Base-by-base conservation (phyloP, 2,329 filamentous ascomycete species). In the Xylariaceae sp. region DNA sequence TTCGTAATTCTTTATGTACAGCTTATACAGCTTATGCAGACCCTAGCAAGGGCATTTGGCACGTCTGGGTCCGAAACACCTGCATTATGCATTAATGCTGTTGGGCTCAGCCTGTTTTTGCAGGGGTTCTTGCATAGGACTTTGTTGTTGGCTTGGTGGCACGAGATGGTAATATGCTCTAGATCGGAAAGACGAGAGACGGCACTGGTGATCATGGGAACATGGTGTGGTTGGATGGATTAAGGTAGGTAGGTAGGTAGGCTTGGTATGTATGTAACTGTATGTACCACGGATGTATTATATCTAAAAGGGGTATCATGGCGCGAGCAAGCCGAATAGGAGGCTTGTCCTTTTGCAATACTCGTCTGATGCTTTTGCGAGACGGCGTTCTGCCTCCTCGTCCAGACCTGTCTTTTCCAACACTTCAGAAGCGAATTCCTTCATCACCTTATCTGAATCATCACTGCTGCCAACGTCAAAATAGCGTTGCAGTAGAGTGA, bases 341-440 rank as follows among this genome's bases (percentile, higher is more conserved):
- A 97, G 74, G 72, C 83, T 87, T 9, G 89, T 94, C 68, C 88
- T 85, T 76, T 88, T 90, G 85, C 90, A 94, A 73, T 94, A 95
- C 55, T 92, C 90, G 51, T 80, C 77, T 4, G 90, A 84, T 13
- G 80, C 77, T 73, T 87, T 88, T 65, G 71, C 73, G 44, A 95
- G 73, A 62, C 83, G 83, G 50, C 80, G 73, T 13, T 75, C 75
- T 9, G 77, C 73, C 34, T 81, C 77, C 3, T 81, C 70, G 0
- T 80, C 80, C 5, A 87, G 67, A 1, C 78, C 80, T 1, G 77
- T 76, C 47, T 74, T 77, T 44, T 75, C 66, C 42, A 76, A 75
- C 1, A 84, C 65, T 4, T 74, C 75, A 13, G 77, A 73, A 56
- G 79, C 76, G 15, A 89, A 70, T 7, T 72, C 68, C 59, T 78